Base-by-base conservation (phyloP, 345 rosid genomes). In the Lepidium africanum region DNA sequence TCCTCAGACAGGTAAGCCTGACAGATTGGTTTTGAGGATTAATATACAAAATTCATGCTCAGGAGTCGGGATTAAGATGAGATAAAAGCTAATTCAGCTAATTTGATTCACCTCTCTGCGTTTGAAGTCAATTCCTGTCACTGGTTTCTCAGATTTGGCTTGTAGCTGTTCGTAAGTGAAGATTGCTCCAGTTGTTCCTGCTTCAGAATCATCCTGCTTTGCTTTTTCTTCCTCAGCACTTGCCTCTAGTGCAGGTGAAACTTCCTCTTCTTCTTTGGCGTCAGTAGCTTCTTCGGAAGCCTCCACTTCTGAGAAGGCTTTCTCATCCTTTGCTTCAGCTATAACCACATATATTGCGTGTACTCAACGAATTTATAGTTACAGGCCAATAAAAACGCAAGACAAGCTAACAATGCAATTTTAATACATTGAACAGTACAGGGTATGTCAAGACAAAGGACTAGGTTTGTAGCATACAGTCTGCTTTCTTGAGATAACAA, bases 71-170 rank as follows among this genome's bases (percentile, higher is more conserved):
- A 37, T 3, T 38, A 21, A 8, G 47, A 52, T 10, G 25, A 51
- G 45, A 16, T 2, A 15, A 1, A 12, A 6, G 35, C 19, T 27
- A 59, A n/a, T 13, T 43, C 12, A 5, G 55, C 10, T 33, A 8
- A 43, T 6, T 1, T 21, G 21, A 72, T 87, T 27, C 54, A 92
- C 98, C 96, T 92, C 98, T 81, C 96, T 87, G 72, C 86, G 75
- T 70, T 86, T 92, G 64, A 86, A 87, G 77, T 92, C 98, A 32
- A 92, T 87, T 75, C 96, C 95, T 27, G 86, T 83, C 11, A 86
- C 96, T 6, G 96, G 95, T 54, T 85, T 85, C 27, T 81, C 91
- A 23, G 98, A 89, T 75, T 78, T 86, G 63, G 91, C 84, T 75
- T 81, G 88, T 74, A 92, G 82, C 69, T 81, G 92, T 63, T 83